Base-by-base conservation (phyloP, 306 rosid species). In the Cucurbita maxima region DNA sequence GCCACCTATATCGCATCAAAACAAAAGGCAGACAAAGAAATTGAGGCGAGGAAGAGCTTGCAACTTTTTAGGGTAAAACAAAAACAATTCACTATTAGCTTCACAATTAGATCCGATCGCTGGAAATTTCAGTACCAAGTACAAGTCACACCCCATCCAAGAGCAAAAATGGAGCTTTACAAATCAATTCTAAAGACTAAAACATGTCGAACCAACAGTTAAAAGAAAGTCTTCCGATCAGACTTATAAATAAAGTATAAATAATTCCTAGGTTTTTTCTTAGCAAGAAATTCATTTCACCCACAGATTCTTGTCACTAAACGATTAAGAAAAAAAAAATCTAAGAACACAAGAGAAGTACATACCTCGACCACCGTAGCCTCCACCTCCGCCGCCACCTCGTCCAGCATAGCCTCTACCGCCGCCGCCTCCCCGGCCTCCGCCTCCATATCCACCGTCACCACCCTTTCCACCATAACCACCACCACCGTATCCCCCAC, bases 331-430 rank as follows among this genome's bases (percentile, higher is more conserved):
- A 16, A 54, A 0, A 38, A 14, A 1, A 50, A 37, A 38, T 50
- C 12, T 9, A 50, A 41, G 48, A 15, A 43, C 20, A 16, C 1
- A 16, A 50, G 43, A 9, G 51, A 72, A 45, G 19, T 1, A 30
- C 58, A 25, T 71, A 95, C 99, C 99, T 85, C 99, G 92, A 60
- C 96, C 96, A 36, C 93, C 92, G 44, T 75, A 84, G 37, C 87
- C 81, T 20, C 92, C 87, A 34, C 89, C 90, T 56, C 88, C 83
- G 4, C 85, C 79, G 0, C 85, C 75, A 5, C 81, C 75, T 19
- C 80, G 79, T 2, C 88, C 81, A 0, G 84, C 83, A 0, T 76
- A 84, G 3, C 78, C 58, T 25, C 79, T 61, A 18, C 85, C 84
- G 55, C 74, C 61, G 12, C 83, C 76, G 9, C 71, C 68, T 5